These are phyloP conservation scores for Xylaria polymorpha DNA, from an alignment of 2,329 filamentous ascomycete species.

Conservation along the genomic window DNA sequence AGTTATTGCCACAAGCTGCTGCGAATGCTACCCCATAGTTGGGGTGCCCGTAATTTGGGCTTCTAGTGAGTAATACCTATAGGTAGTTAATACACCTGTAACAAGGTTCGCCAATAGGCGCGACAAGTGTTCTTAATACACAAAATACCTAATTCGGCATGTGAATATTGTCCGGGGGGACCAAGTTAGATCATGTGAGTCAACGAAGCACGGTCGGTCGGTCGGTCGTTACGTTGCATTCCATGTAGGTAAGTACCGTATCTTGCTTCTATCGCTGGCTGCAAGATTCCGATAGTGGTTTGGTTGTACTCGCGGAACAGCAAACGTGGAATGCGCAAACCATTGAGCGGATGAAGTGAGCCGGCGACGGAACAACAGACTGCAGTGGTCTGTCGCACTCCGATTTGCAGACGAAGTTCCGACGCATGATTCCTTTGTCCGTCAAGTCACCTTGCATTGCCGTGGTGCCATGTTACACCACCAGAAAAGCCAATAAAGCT, in stretches of 20 bases:
- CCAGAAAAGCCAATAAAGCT: neutral
- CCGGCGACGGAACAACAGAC: slow-evolving; percentile 22
- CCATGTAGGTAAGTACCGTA: slow-evolving; percentile 23
- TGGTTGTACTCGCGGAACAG: slow-evolving; percentile 14
- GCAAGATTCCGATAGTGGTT: slow-evolving; percentile 31
- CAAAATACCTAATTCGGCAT: slow-evolving; percentile 1
- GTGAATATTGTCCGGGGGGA: neutral
- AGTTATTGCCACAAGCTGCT: neutral
- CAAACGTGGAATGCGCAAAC: slow-evolving; percentile 30
- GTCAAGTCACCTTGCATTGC: slow-evolving; percentile 12
- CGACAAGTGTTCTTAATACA: slow-evolving; percentile 9
- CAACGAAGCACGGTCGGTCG: neutral
- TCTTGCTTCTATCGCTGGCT: slow-evolving; percentile 32
- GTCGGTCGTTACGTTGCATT: slow-evolving; percentile 16
- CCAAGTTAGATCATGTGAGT: slow-evolving; percentile 18
- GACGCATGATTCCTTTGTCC: slow-evolving; percentile 20
- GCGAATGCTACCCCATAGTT: neutral
- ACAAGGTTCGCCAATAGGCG: slow-evolving; percentile 18
- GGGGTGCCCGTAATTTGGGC: neutral
- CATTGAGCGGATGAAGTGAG: slow-evolving; percentile 13
- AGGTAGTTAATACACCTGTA: slow-evolving; percentile 11
- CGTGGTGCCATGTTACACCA: slow-evolving; percentile 17
- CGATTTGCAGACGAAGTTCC: slow-evolving; percentile 20
- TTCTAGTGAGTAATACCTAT: slow-evolving; percentile 4
- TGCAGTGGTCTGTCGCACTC: slow-evolving; percentile 18